Conservation (phyloP, 2,329 filamentous ascomycete genomes). For the Pseudogymnoascus sp. region DNA sequence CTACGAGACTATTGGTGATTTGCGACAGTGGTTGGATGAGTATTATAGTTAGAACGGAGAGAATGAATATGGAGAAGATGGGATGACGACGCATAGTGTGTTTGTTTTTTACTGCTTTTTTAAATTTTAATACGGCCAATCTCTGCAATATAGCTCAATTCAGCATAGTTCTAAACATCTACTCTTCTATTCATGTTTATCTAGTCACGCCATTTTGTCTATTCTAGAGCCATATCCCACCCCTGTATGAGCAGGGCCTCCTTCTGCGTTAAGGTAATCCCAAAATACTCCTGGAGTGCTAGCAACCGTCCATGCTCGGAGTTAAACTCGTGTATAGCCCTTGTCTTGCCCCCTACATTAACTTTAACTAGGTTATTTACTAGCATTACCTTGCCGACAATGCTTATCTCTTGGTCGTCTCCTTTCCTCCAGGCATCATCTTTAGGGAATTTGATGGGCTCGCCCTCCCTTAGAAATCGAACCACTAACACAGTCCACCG, state of each 20-base stretch:
- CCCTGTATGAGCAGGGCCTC: neutral
- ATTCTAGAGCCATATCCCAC: neutral
- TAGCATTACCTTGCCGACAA: neutral
- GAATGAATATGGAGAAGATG: neutral
- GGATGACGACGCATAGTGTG: neutral
- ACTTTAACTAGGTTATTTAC: neutral
- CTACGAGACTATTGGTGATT: slow-evolving; percentile 29
- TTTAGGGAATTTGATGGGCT: neutral
- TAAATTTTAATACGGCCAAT: neutral
- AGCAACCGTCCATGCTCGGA: neutral
- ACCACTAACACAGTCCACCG: neutral
- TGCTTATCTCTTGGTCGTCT: neutral
- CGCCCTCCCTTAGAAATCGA: neutral
- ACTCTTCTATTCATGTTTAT: neutral
- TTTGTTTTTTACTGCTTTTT: neutral
- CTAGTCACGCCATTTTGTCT: neutral
- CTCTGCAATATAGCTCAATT: neutral
- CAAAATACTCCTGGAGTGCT: neutral
- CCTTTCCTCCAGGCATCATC: neutral
- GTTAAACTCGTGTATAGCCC: neutral
- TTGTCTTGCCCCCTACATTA: neutral
- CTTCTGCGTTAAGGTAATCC: neutral
- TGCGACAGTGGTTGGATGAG: slow-evolving; percentile 26
- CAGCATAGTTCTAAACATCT: neutral
- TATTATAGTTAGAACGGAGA: slow-evolving; percentile 19